These are phyloP conservation scores for Parastagonospora nodorum DNA, from an alignment of 2,329 filamentous ascomycete genomes.

Conservation along the genomic window DNA sequence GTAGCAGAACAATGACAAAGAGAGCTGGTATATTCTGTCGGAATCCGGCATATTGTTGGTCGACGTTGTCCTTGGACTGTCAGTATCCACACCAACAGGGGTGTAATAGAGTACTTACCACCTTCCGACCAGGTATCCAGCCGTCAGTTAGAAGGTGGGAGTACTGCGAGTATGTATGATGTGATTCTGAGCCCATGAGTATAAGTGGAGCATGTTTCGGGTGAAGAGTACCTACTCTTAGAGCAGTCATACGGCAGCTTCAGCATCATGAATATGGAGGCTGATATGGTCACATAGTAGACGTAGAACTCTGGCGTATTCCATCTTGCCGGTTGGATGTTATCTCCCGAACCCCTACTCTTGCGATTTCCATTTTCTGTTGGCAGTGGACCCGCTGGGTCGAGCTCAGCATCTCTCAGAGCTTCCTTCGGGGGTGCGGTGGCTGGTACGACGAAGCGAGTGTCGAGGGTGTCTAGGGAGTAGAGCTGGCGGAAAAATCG, in stretches of 20 bases:
- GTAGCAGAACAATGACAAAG: conserved; percentile 71
- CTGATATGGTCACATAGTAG: conserved; percentile 73
- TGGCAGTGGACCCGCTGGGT: conserved; percentile 38
- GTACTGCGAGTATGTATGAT: conserved; percentile 80
- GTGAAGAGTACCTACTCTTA: conserved; percentile 60
- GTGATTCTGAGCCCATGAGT: conserved; percentile 62
- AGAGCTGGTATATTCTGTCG: conserved; percentile 86
- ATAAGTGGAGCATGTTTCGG: neutral
- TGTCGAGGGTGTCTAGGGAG: conserved; percentile 71
- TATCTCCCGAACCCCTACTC: conserved; percentile 42
- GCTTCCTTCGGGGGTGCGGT: conserved; percentile 62
- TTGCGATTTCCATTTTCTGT: conserved; percentile 29
- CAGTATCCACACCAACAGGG: conserved; percentile 4
- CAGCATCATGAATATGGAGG: conserved; percentile 83
- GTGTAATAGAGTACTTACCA: conserved; percentile 58
- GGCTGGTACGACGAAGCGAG: conserved; percentile 73
- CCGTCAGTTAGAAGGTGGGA: conserved; percentile 73
- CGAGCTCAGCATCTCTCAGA: conserved; percentile 40
- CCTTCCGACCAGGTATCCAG: conserved; percentile 91
- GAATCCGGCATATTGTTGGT: conserved; percentile 85
- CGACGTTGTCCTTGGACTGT: conserved; percentile 75
- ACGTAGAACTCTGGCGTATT: conserved; percentile 81
- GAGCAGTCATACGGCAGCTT: conserved; percentile 88
- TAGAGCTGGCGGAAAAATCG: conserved; percentile 61
- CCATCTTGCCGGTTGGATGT: conserved; percentile 74